A percentile compares a stretch with the other conserved stretches of the same genome.
Evolutionary conservation across 2,329 filamentous ascomycete species (phyloP).

Genomic region (Leptodontidium sp.): DNA sequence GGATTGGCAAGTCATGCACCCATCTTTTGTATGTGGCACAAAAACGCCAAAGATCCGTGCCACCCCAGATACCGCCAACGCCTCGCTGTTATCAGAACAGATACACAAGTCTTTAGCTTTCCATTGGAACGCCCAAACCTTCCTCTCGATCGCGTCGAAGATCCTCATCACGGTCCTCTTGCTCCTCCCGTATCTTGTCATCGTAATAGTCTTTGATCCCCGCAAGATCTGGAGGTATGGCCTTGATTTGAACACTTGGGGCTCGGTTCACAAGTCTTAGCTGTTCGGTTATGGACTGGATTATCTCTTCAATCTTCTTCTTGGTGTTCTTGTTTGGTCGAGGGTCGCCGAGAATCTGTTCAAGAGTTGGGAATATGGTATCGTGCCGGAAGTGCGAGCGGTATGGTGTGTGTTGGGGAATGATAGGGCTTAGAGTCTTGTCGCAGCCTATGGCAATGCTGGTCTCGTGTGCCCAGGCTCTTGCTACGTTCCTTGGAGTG

Average conservation of each 20-base stretch:
- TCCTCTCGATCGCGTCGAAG: slow-evolving; percentile 63
- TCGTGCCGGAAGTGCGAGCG: slow-evolving; percentile 88
- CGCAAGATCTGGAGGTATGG: slow-evolving; percentile 79
- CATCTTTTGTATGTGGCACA: not conserved
- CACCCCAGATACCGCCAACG: not conserved
- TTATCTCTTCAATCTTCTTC: slow-evolving; percentile 78
- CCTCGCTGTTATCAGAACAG: slow-evolving; percentile 8
- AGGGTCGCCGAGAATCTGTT: slow-evolving; percentile 71
- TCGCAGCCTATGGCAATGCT: slow-evolving; percentile 83
- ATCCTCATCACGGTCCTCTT: slow-evolving; percentile 64
- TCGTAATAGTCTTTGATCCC: slow-evolving; percentile 75
- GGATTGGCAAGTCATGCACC: not conserved
- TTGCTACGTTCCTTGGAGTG: slow-evolving; percentile 93
- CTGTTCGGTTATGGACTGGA: slow-evolving; percentile 83
- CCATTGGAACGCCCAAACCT: slow-evolving; percentile 65
- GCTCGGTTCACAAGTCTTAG: slow-evolving; percentile 84
- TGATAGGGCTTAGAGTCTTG: slow-evolving; percentile 72
- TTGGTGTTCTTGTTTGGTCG: slow-evolving; percentile 78
- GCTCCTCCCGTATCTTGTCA: slow-evolving; percentile 69
- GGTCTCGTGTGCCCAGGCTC: slow-evolving; percentile 97
- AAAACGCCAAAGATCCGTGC: slow-evolving; percentile 9
- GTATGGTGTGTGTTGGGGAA: slow-evolving; percentile 85
- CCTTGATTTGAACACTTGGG: slow-evolving; percentile 85
- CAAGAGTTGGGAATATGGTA: slow-evolving; percentile 86
- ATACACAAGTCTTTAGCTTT: slow-evolving; percentile 46